Base-by-base conservation (phyloP, 352 stramenopile genomes). In the Phytopythium oedochilum region DNA sequence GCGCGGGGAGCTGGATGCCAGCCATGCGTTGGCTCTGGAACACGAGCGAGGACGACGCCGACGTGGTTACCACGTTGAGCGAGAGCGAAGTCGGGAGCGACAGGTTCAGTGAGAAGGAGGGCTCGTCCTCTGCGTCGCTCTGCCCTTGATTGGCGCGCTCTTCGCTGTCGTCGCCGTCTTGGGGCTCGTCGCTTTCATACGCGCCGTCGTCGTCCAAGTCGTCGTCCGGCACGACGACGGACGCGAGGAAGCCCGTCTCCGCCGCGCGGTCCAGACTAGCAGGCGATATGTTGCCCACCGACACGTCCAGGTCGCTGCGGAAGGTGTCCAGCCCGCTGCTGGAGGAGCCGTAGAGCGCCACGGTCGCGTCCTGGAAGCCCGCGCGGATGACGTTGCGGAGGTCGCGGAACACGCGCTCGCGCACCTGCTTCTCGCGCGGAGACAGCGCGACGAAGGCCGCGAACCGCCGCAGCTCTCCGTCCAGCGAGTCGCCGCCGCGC, bases 261-360 rank as follows among this genome's bases (percentile, higher is more conserved):
- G 39, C 26, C n/a, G 39, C 39, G 20, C 39, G 39, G 20, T 26
- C 39, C 20, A 45, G 20, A 5, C 10, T 28, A 10, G 39, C 8
- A 11, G 77, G 52, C 5, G 56, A 53, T 9, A 86, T 63, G 55
- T 85, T 80, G 15, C 81, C 78, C 12, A 91, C 74, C 1, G 78
- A 84, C 42, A 91, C 77, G 55, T 91, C 81, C 46, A 91, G 34
- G 46, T 91, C 81, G 57, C 81, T 91, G 0, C 81, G 73, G 50
- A 91, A 91, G 6, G 78, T 91, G 47, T 89, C 78, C 22, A 91
- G 58, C 0, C 78, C 76, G 12, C 72, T 88, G 43, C 70, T 87
- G 10, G 78, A 91, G 15, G 81, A 91, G 10, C 81, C 81, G 50
- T 88, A 91, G 20, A 89, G 63, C 47, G 83, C 60, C 26, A 91